phyloP scores from a whole-genome alignment of 2,329 filamentous ascomycete genomes.

The Meredithiella fracta region DNA sequence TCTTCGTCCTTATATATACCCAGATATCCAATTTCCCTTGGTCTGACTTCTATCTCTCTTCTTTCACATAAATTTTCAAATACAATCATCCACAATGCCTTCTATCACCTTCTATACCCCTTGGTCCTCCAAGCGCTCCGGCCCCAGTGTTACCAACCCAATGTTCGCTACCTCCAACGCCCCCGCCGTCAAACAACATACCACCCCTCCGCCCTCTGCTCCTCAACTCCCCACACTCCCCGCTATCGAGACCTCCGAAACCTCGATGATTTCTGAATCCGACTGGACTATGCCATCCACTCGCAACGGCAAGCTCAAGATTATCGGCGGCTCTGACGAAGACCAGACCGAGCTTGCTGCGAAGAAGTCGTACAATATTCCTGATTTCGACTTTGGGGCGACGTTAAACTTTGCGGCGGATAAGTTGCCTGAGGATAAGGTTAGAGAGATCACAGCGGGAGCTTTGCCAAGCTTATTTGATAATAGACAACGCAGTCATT shows the following conservation, averaged over 20 bases:
- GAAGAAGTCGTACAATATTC: slow-evolving; percentile 38
- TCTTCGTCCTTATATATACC: neutral
- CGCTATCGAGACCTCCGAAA: slow-evolving; percentile 3
- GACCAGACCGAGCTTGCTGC: slow-evolving; percentile 9
- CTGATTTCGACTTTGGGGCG: slow-evolving; percentile 69
- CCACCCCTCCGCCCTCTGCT: neutral
- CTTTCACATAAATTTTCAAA: neutral
- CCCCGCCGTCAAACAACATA: neutral
- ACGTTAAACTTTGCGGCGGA: slow-evolving; percentile 47
- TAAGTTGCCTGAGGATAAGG: slow-evolving; percentile 11
- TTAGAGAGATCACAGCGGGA: slow-evolving; percentile 5
- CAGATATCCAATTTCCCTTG: neutral
- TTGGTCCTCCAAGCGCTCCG: slow-evolving; percentile 10
- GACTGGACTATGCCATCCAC: slow-evolving; percentile 21
- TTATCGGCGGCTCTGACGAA: slow-evolving; percentile 42
- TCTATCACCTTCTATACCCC: slow-evolving; percentile 7
- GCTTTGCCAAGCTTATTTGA: neutral
- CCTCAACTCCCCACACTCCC: slow-evolving; percentile 6
- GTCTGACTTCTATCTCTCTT: neutral
- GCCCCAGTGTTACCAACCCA: slow-evolving; percentile 11
- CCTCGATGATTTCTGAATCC: slow-evolving; percentile 1
- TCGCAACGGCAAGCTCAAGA: slow-evolving; percentile 51
- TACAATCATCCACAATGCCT: slow-evolving; percentile 3
- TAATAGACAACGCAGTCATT: neutral
- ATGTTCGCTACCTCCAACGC: slow-evolving; percentile 6